phyloP scores from a whole-genome alignment of 73 alveolate genomes.

The Paramecium primaurelia region DNA sequence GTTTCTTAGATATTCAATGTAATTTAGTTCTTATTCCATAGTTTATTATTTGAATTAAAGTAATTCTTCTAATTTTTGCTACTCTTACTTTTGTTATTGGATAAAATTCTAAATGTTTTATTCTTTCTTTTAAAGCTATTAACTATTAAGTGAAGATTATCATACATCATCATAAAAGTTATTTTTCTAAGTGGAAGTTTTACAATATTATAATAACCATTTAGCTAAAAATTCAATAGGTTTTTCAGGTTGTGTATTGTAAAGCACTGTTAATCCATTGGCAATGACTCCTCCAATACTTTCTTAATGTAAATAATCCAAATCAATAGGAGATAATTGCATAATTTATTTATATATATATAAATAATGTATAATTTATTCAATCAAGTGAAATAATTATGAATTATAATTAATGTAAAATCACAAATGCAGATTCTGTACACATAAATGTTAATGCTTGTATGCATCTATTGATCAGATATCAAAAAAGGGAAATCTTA shows the following conservation, averaged over 20 bases:
- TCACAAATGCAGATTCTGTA: slow-evolving; percentile 15
- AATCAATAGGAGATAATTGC: slow-evolving; percentile 57
- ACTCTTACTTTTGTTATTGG: neutral
- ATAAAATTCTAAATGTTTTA: neutral
- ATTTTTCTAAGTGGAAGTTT: slow-evolving; percentile 36
- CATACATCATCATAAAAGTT: neutral
- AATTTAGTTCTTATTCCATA: neutral
- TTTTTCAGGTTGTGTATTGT: slow-evolving; percentile 66
- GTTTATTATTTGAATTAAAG: neutral
- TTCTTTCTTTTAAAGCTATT: neutral
- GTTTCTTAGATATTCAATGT: neutral
- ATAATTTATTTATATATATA: neutral
- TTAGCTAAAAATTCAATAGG: slow-evolving; percentile 83
- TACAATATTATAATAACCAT: slow-evolving; percentile 73
- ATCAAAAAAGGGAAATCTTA: neutral
- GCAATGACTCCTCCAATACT: slow-evolving; percentile 72
- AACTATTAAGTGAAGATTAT: neutral
- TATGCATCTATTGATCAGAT: neutral
- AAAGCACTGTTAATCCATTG: slow-evolving; percentile 70
- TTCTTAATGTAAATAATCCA: slow-evolving; percentile 70
- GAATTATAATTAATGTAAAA: slow-evolving; percentile 1
- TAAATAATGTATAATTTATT: neutral
- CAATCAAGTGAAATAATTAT: neutral
- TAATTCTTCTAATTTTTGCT: neutral
- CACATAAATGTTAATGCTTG: neutral